Evolutionary conservation across 23 red algal species (phyloP).

Genomic region (Pyropia yezoensis): DNA sequence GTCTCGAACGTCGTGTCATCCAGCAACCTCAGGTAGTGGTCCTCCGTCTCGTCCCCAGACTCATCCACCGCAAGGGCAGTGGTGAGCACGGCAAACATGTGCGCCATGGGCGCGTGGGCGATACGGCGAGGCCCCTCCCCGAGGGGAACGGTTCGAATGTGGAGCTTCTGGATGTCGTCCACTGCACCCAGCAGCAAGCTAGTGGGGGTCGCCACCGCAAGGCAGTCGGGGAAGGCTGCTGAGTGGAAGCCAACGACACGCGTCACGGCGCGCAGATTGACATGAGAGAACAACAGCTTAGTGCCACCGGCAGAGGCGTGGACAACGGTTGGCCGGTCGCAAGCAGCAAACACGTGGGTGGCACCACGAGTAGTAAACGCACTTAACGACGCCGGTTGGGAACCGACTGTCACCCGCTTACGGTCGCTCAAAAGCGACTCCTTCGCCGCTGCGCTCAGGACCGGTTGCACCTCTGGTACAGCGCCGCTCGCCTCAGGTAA

Average conservation of each 20-base stretch:
- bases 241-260: constrained; percentile 82
- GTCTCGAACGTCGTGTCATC: constrained; percentile 73
- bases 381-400: constrained; percentile 73
- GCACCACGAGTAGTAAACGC: constrained; percentile 52
- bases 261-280: constrained; percentile 86
- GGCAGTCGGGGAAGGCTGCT: constrained; percentile 74
- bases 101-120: constrained; percentile 48
- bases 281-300: constrained; percentile 72
- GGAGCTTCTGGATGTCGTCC: constrained; percentile 94
- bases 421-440: constrained; percentile 34
- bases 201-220: constrained; percentile 76
- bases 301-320: constrained; percentile 56
- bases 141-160: constrained; percentile 75
- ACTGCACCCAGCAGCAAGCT: constrained; percentile 74
- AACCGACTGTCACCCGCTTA: constrained; percentile 67
- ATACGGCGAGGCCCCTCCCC: constrained; percentile 87
- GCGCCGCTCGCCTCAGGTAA: background rate
- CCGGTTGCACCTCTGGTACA: constrained; percentile 3
- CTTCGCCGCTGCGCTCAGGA: background rate
- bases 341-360: constrained; percentile 83
- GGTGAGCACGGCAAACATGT: constrained; percentile 68
- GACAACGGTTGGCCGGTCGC: constrained; percentile 86
- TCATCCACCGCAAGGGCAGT: constrained; percentile 28
- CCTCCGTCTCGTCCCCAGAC: constrained; percentile 28
- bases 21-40: constrained; percentile 56